These are phyloP conservation scores for Eremochloa ophiuroides DNA, from an alignment of 176 grass and related monocot species.

Conservation along the genomic window DNA sequence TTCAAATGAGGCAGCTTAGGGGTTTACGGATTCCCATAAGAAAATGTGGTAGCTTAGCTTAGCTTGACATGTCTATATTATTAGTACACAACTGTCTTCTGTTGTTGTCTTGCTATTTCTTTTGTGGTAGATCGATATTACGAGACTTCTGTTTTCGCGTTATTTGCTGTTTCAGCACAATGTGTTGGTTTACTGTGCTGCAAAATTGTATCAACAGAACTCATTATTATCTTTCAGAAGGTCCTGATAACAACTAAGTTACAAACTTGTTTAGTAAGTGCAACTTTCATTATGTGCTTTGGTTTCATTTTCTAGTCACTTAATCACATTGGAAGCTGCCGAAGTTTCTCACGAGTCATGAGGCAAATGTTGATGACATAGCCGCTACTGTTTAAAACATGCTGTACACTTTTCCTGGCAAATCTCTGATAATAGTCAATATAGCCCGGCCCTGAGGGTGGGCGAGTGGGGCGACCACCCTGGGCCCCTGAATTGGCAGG, in stretches of 20 bases:
- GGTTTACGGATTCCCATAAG: neutral
- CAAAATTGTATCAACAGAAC: neutral
- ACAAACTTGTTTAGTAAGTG: neutral
- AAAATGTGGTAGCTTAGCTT: neutral
- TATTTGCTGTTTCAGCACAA: neutral
- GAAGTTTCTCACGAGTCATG: neutral
- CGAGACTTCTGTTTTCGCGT: neutral
- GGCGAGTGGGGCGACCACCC: too few relatives aligned
- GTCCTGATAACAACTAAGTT: neutral
- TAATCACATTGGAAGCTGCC: neutral
- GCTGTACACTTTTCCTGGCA: neutral
- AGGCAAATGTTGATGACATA: neutral
- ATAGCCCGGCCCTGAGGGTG: too few relatives aligned
- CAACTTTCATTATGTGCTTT: neutral
- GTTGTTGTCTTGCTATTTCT: neutral
- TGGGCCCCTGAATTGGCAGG: too few relatives aligned
- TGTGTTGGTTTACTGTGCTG: neutral
- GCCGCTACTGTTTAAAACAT: neutral
- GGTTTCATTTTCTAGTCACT: neutral
- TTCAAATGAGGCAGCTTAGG: neutral
- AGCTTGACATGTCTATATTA: neutral
- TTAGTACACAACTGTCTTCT: neutral
- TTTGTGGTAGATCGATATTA: neutral
- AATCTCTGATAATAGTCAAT: neutral
- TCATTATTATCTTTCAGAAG: neutral